These are phyloP conservation scores for Malassezia caprae DNA, from an alignment of 1,284 basidiomycete genomes.

Conservation along the genomic window DNA sequence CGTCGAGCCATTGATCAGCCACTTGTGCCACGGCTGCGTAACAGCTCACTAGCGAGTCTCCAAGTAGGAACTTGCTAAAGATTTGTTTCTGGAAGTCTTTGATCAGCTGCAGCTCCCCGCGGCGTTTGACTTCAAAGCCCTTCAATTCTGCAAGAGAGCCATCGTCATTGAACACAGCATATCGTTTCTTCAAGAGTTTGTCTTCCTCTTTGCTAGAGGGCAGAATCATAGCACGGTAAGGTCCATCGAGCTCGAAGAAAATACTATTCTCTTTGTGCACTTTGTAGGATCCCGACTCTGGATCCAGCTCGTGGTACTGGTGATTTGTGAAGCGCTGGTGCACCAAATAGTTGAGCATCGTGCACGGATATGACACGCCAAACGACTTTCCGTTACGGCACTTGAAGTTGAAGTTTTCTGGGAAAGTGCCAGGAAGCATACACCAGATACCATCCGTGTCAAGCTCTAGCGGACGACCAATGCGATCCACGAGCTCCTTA, in stretches of 20 bases:
- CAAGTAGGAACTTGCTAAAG: conserved; percentile 93
- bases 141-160: conserved; percentile 93
- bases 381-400: conserved; percentile 77
- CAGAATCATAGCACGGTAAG: conserved; percentile 97
- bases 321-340: conserved; percentile 92
- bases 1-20: conserved; percentile 94
- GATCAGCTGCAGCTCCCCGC: conserved; percentile 95
- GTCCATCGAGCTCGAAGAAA: conserved; percentile 98
- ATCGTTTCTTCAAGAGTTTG: conserved; percentile 95
- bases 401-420: conserved; percentile 95
- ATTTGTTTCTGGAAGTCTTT: conserved; percentile 99
- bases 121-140: conserved; percentile 96
- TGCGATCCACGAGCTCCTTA: conserved; percentile 84
- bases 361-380: conserved; percentile 93
- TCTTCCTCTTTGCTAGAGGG: conserved; percentile 99
- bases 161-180: conserved; percentile 98
- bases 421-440: conserved; percentile 95
- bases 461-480: conserved; percentile 89
- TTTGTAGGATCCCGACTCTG: conserved; percentile 60
- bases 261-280: conserved; percentile 97
- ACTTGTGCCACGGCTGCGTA: conserved; percentile 87
- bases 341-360: conserved; percentile 98
- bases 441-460: conserved; percentile 99
- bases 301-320: conserved; percentile 87
- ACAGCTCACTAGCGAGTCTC: conserved; percentile 83